Conservation (phyloP, 2,329 filamentous ascomycete species). For the Sporothrix humicola region DNA sequence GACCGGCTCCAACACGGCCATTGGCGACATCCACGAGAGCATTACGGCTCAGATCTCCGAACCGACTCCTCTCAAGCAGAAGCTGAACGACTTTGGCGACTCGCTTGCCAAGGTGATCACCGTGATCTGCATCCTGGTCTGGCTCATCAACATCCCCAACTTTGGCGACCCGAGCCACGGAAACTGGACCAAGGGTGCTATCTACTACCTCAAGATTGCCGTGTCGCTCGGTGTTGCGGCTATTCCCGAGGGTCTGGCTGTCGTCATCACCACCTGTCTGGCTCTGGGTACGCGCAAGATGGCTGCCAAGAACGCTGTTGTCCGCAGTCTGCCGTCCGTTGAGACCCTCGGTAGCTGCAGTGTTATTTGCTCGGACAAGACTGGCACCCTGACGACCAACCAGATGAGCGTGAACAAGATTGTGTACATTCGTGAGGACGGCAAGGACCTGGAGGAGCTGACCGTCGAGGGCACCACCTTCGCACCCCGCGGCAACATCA, state of each 20-base stretch:
- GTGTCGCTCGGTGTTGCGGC: constrained; percentile 97
- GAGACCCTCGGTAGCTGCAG: constrained; percentile 99
- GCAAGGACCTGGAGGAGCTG: constrained; percentile 78
- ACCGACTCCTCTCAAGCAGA: constrained; percentile 96
- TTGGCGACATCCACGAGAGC: constrained; percentile 98
- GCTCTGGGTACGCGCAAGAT: constrained; percentile 97
- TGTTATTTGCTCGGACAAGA: constrained; percentile 99
- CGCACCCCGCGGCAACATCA: constrained; percentile 76
- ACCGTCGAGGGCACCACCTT: constrained; percentile 94
- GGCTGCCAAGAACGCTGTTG: constrained; percentile 97
- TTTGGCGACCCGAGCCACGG: constrained; percentile 95
- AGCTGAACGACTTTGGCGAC: constrained; percentile 97
- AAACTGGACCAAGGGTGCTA: constrained; percentile 93
- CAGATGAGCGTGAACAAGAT: constrained; percentile 98
- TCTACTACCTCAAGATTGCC: constrained; percentile 99
- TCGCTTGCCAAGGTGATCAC: constrained; percentile 97
- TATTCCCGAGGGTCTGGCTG: constrained; percentile 95
- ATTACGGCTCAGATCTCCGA: constrained; percentile 98
- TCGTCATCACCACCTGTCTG: constrained; percentile 98
- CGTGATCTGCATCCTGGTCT: constrained; percentile 92
- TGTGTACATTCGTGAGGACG: constrained; percentile 78
- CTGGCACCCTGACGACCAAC: constrained; percentile 95
- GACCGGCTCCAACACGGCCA: constrained; percentile 88
- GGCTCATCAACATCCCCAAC: constrained; percentile 97
- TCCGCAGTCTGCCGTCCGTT: constrained; percentile 92